Evolutionary conservation across 2,329 filamentous ascomycete species (phyloP).

Genomic region (Erysiphe neolycopersici): DNA sequence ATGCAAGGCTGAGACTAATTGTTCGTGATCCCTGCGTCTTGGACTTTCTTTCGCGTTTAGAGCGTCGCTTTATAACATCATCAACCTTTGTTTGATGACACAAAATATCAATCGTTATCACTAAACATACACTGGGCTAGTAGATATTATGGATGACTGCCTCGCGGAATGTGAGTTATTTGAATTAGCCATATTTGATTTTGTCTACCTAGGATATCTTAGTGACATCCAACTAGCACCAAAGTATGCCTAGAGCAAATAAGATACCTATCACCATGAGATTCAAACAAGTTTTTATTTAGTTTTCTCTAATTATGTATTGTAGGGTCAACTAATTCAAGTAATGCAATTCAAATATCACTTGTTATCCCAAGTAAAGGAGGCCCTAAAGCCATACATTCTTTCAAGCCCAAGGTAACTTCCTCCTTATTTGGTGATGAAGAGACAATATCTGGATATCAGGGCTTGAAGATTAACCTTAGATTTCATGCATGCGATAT

Average conservation of each 20-base stretch:
- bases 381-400: constrained; percentile 28
- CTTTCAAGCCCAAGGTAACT: constrained; percentile 67
- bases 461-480: constrained; percentile 49
- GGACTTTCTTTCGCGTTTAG: too few relatives aligned
- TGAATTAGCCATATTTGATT: neutral
- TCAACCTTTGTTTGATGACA: too few relatives aligned
- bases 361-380: constrained; percentile 24
- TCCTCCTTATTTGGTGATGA: constrained; percentile 88
- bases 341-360: constrained; percentile 32
- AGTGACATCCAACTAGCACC: too few relatives aligned
- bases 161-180: neutral
- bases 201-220: too few relatives aligned
- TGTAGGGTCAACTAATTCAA: constrained; percentile 12
- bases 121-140: neutral
- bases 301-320: neutral
- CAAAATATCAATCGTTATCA: too few relatives aligned
- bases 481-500: constrained; percentile 44
- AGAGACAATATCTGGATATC: constrained; percentile 76
- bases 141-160: neutral
- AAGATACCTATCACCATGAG: too few relatives aligned
- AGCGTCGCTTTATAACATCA: too few relatives aligned
- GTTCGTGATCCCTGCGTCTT: neutral
- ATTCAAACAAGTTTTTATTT: too few relatives aligned
- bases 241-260: too few relatives aligned
- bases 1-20: neutral